phyloP scores from a whole-genome alignment of 768 basidiomycete species.

The Cystofilobasidium ferigula region DNA sequence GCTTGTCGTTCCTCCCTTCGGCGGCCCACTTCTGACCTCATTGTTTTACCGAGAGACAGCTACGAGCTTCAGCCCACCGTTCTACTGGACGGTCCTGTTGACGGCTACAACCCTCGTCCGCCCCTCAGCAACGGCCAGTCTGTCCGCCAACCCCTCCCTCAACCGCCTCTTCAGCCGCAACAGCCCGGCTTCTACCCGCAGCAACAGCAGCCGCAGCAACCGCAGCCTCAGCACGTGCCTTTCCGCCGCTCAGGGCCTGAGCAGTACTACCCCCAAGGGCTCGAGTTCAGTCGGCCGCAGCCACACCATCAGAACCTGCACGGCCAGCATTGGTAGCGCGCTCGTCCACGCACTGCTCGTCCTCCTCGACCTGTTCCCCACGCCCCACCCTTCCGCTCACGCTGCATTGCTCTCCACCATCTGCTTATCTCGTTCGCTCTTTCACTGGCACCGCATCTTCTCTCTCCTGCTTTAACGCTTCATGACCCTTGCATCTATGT shows the following conservation, averaged over 20 bases:
- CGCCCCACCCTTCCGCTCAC: too few relatives aligned
- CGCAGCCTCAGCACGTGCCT: background rate
- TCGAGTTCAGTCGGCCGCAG: constrained; percentile 19
- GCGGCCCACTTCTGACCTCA: background rate
- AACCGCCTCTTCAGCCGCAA: background rate
- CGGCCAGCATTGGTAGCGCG: background rate
- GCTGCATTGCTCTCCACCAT: too few relatives aligned
- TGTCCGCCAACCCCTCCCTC: background rate
- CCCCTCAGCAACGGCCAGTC: too few relatives aligned
- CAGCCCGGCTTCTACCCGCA: constrained; percentile 7
- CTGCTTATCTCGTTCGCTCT: too few relatives aligned
- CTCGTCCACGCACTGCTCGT: too few relatives aligned
- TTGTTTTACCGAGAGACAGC: too few relatives aligned
- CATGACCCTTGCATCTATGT: too few relatives aligned
- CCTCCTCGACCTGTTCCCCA: too few relatives aligned
- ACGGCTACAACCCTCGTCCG: background rate
- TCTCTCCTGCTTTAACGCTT: too few relatives aligned
- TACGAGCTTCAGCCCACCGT: constrained; percentile 22
- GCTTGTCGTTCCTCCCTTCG: background rate
- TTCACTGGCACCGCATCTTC: too few relatives aligned
- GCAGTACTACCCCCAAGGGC: constrained; percentile 10
- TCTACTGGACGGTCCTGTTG: constrained; percentile 7
- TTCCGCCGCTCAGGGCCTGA: background rate
- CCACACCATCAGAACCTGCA: constrained; percentile 4
- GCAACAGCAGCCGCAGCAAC: constrained; percentile 4